These are phyloP conservation scores for Penicillium canariense DNA, from an alignment of 495 filamentous ascomycete species.

Conservation along the genomic window DNA sequence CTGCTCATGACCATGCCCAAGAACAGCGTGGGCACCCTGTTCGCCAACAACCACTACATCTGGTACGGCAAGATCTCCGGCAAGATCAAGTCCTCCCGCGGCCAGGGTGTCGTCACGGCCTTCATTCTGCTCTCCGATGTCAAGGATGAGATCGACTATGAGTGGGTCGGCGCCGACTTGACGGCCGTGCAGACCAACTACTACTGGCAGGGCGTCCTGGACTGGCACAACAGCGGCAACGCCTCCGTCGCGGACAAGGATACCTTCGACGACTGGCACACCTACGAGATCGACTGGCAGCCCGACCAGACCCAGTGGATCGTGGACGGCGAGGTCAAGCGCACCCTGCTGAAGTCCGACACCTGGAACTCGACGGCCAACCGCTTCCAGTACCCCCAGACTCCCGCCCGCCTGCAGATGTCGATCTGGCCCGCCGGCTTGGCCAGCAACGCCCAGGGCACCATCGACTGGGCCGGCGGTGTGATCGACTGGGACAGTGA, in stretches of 20 bases:
- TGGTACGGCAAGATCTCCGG: slow-evolving; percentile 96
- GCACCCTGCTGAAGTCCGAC: slow-evolving; percentile 66
- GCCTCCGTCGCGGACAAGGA: slow-evolving; percentile 58
- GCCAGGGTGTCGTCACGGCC: slow-evolving; percentile 85
- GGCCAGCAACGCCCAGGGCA: slow-evolving; percentile 74
- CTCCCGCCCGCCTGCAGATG: slow-evolving; percentile 87
- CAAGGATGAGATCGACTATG: slow-evolving; percentile 97
- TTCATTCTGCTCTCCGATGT: slow-evolving; percentile 94
- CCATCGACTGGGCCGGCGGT: slow-evolving; percentile 89
- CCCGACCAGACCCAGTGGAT: slow-evolving; percentile 82
- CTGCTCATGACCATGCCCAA: slow-evolving; percentile 86
- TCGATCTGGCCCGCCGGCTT: slow-evolving; percentile 95
- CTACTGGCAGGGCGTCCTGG: slow-evolving; percentile 91
- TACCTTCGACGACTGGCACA: slow-evolving; percentile 79
- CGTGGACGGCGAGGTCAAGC: slow-evolving; percentile 73
- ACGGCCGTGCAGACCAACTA: slow-evolving; percentile 83
- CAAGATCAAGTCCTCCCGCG: slow-evolving; percentile 80
- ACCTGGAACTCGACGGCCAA: slow-evolving; percentile 85
- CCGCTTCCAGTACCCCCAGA: slow-evolving; percentile 87
- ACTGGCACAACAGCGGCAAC: slow-evolving; percentile 75
- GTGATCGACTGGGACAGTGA: slow-evolving; percentile 79
- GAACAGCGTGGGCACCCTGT: slow-evolving; percentile 77
- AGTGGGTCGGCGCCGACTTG: slow-evolving; percentile 84
- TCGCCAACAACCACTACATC: slow-evolving; percentile 85
- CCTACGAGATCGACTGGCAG: slow-evolving; percentile 91